A percentile compares a stretch with the other conserved stretches of the same genome.
These are phyloP conservation scores for Tricholoma saponaceum DNA, from an alignment of 768 basidiomycete genomes.

Conservation along the genomic window DNA sequence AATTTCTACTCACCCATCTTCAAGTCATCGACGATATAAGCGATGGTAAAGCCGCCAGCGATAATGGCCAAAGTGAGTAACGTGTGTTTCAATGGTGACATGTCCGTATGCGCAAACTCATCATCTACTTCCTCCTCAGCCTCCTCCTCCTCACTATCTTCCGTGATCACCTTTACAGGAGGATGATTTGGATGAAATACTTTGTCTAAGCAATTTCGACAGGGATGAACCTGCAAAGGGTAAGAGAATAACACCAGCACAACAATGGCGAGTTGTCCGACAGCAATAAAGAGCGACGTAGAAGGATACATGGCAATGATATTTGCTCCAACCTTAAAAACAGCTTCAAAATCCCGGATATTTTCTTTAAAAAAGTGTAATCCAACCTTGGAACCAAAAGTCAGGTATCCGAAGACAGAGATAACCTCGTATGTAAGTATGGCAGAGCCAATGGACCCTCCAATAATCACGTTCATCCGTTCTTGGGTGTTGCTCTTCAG, in stretches of 20 bases:
- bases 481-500: slow-evolving; percentile 73
- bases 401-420: slow-evolving; percentile 85
- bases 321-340: slow-evolving; percentile 74
- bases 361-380: background rate
- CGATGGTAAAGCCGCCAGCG: slow-evolving; percentile 60
- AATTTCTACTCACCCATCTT: slow-evolving; percentile 55
- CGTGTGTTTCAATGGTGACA: slow-evolving; percentile 64
- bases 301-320: slow-evolving; percentile 94
- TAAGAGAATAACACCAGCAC: slow-evolving; percentile 89
- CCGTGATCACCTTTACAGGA: slow-evolving; percentile 23
- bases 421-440: slow-evolving; percentile 86
- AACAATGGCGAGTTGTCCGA: slow-evolving; percentile 92
- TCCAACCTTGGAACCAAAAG: slow-evolving; percentile 81
- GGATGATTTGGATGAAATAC: slow-evolving; percentile 54
- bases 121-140: slow-evolving; percentile 46
- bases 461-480: slow-evolving; percentile 86
- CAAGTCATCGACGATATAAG: slow-evolving; percentile 76
- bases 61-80: slow-evolving; percentile 68
- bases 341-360: background rate
- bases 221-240: slow-evolving; percentile 92
- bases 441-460: slow-evolving; percentile 81
- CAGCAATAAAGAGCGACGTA: slow-evolving; percentile 86
- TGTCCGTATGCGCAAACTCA: slow-evolving; percentile 55
- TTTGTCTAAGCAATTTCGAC: slow-evolving; percentile 88
- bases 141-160: slow-evolving; percentile 38